Percentiles rank a stretch among this genome's conserved stretches.
These are phyloP conservation scores for Ramularia endophylla DNA, from an alignment of 2,329 filamentous ascomycete species.

Conservation along the genomic window DNA sequence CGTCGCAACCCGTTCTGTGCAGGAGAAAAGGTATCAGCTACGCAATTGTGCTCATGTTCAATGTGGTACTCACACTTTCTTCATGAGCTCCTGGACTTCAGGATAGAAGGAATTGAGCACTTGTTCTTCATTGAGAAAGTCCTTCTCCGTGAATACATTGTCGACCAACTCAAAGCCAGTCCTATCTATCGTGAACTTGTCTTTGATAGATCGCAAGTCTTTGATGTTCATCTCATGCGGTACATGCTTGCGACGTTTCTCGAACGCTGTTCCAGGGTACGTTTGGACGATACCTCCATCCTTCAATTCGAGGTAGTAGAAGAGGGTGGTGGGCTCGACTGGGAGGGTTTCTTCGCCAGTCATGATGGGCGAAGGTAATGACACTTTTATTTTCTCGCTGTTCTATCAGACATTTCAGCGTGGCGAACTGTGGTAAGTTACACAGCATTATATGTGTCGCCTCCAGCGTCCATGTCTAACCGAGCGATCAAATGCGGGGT, in stretches of 20 bases:
- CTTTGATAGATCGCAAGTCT: slow-evolving; percentile 6
- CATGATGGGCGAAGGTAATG: no score
- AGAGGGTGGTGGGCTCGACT: slow-evolving; percentile 13
- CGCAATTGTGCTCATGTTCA: no score
- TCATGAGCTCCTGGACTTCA: slow-evolving; percentile 33
- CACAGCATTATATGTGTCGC: neutral
- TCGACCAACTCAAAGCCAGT: slow-evolving; percentile 31
- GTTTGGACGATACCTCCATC: slow-evolving; percentile 11
- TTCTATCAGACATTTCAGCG: no score
- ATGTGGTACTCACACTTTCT: no score
- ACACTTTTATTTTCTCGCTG: neutral
- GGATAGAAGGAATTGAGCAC: slow-evolving; percentile 32
- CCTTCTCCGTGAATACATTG: slow-evolving; percentile 29
- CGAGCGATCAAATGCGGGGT: no score
- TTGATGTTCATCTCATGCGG: slow-evolving; percentile 6
- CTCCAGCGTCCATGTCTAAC: neutral
- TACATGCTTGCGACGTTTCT: slow-evolving; percentile 11
- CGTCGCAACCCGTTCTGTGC: no score
- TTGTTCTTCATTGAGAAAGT: slow-evolving; percentile 31
- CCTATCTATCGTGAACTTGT: slow-evolving; percentile 13
- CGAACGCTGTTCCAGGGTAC: slow-evolving; percentile 13
- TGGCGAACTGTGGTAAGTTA: no score
- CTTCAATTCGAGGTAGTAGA: slow-evolving; percentile 12
- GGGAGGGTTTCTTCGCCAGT: no score
- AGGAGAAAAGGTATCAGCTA: no score